These are phyloP conservation scores for Asclepias syriaca DNA, from an alignment of 257 asterid species.

Conservation along the genomic window DNA sequence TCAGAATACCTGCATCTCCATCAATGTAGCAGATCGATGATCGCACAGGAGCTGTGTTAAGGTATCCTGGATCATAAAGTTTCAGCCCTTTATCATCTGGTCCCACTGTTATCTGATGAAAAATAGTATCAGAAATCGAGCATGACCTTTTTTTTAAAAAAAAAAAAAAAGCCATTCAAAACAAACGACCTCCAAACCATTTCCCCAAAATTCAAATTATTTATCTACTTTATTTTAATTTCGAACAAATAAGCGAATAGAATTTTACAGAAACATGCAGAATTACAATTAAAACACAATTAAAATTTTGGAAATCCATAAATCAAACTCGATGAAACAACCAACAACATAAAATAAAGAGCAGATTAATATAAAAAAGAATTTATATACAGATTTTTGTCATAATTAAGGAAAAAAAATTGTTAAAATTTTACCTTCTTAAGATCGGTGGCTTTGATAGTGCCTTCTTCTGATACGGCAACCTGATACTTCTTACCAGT, in stretches of 20 bases:
- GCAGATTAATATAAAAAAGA: too few relatives aligned
- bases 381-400: too few relatives aligned
- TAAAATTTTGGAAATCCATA: not conserved
- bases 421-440: constrained; percentile 46
- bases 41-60: constrained; percentile 93
- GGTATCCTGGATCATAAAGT: constrained; percentile 97
- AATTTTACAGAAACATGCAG: not conserved
- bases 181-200: not conserved
- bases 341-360: too few relatives aligned
- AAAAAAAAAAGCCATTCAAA: not conserved
- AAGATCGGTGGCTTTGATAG: constrained; percentile 80
- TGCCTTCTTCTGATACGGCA: constrained; percentile 86
- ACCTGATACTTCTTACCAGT: constrained; percentile 70
- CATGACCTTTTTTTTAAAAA: not conserved
- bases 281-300: not conserved
- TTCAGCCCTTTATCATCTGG: constrained; percentile 87
- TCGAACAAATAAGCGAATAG: too few relatives aligned
- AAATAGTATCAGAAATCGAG: constrained; percentile 18
- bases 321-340: not conserved
- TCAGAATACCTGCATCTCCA: constrained; percentile 96
- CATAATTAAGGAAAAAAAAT: too few relatives aligned
- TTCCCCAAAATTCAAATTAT: not conserved
- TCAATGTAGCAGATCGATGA: constrained; percentile 90
- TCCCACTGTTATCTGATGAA: constrained; percentile 61
- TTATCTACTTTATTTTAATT: not conserved